Conservation (phyloP, 2,329 filamentous ascomycete species). For the Beauveria medogensis region DNA sequence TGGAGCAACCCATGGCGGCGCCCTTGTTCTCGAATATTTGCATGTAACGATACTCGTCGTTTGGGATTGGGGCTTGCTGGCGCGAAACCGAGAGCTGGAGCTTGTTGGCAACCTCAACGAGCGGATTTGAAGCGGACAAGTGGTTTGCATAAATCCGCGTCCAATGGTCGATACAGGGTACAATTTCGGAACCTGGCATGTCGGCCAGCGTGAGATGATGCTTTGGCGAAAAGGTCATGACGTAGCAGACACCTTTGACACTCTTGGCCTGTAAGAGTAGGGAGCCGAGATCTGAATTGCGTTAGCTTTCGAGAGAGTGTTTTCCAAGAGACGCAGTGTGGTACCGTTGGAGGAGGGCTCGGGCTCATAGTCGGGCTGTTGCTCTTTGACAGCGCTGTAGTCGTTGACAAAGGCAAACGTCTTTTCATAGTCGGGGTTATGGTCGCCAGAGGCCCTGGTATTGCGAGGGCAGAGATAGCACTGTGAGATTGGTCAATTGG, state of each 20-base stretch:
- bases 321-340: not conserved
- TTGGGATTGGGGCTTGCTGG: constrained; percentile 39
- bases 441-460: constrained; percentile 74
- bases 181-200: constrained; percentile 66
- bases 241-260: constrained; percentile 93
- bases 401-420: constrained; percentile 97
- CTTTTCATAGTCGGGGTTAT: constrained; percentile 76
- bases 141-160: constrained; percentile 81
- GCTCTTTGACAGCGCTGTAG: constrained; percentile 92
- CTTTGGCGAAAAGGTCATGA: constrained; percentile 84
- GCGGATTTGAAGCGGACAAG: constrained; percentile 62
- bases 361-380: constrained; percentile 68
- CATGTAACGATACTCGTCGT: constrained; percentile 86
- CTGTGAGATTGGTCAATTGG: constrained; percentile 30
- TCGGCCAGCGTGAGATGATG: constrained; percentile 93
- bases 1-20: constrained; percentile 95
- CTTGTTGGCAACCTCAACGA: constrained; percentile 35
- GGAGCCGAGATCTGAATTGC: constrained; percentile 57
- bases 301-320: not conserved
- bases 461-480: constrained; percentile 96
- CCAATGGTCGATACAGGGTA: constrained; percentile 84
- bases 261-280: constrained; percentile 73
- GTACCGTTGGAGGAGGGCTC: constrained; percentile 30
- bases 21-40: constrained; percentile 99
- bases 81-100: constrained; percentile 31